Percentiles rank a stretch among this genome's conserved stretches.
phyloP scores from a whole-genome alignment of 345 rosid species.

The Mercurialis annua region DNA sequence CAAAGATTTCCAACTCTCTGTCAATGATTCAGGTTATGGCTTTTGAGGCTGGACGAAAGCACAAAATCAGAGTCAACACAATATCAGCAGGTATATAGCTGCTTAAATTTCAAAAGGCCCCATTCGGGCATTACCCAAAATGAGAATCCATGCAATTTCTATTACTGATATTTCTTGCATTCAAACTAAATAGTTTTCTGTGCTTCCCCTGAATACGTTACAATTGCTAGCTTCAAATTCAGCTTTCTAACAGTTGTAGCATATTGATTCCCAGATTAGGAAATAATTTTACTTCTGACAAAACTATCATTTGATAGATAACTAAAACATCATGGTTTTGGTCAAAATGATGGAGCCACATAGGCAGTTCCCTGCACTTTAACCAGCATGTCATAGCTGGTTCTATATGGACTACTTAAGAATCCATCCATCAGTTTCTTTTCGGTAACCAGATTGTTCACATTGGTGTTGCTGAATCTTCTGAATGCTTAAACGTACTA shows the following conservation, averaged over 20 bases:
- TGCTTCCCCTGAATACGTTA: neutral
- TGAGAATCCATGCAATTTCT: neutral
- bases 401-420: neutral
- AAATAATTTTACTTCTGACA: neutral
- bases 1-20: neutral
- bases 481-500: neutral
- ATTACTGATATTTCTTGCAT: neutral
- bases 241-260: neutral
- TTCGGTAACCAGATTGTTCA: neutral
- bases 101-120: neutral
- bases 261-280: neutral
- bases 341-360: neutral
- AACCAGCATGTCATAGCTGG: neutral
- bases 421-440: too few species aligned
- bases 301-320: neutral
- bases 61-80: conserved; percentile 63
- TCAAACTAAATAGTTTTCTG: neutral
- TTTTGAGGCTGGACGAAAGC: conserved; percentile 72
- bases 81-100: conserved; percentile 57
- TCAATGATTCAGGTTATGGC: conserved; percentile 54
- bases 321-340: neutral
- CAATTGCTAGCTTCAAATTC: neutral
- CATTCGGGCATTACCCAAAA: neutral
- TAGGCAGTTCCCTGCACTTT: neutral
- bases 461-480: neutral